A percentile compares a stretch with the other conserved stretches of the same genome.
Conservation (phyloP, 768 basidiomycete genomes). For the Podaxis sp. region DNA sequence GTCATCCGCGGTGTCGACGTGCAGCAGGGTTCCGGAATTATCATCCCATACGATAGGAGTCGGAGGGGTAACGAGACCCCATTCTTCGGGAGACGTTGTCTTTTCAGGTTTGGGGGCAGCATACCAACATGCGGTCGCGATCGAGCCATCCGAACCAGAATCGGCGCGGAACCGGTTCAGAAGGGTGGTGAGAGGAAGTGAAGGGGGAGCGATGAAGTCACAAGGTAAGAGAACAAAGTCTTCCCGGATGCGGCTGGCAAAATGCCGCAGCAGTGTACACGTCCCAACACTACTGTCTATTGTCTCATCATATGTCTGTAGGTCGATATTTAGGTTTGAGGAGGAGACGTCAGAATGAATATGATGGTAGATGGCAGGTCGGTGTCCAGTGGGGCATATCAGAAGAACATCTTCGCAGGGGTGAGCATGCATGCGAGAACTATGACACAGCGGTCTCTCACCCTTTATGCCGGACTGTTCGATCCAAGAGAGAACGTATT, state of each 20-base stretch:
- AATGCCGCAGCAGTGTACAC: constrained; percentile 73
- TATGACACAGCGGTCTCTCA: constrained; percentile 25
- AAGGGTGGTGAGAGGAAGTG: constrained; percentile 65
- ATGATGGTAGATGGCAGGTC: constrained; percentile 75
- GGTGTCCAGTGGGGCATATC: constrained; percentile 79
- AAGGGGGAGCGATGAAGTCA: constrained; percentile 80
- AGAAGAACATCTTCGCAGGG: constrained; percentile 70
- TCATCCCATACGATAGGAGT: constrained; percentile 70
- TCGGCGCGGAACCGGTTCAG: constrained; percentile 84
- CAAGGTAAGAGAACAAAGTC: constrained; percentile 92
- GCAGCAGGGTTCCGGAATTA: constrained; percentile 59
- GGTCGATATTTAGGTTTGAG: constrained; percentile 67
- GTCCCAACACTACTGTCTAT: constrained; percentile 66
- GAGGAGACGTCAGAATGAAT: constrained; percentile 75
- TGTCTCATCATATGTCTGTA: constrained; percentile 80
- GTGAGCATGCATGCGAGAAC: constrained; percentile 12
- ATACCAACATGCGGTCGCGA: constrained; percentile 71
- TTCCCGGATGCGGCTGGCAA: constrained; percentile 69
- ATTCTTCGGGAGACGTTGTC: constrained; percentile 58
- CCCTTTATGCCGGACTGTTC: constrained; percentile 86
- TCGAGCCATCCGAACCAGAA: constrained; percentile 55
- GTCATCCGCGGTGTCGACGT: constrained; percentile 71
- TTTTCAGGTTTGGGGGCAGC: constrained; percentile 51
- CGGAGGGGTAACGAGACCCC: constrained; percentile 47
- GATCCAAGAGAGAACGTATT: constrained; percentile 82